Evolutionary conservation across 2,329 filamentous ascomycete genomes (phyloP).

Genomic region (Drechslera avenae): DNA sequence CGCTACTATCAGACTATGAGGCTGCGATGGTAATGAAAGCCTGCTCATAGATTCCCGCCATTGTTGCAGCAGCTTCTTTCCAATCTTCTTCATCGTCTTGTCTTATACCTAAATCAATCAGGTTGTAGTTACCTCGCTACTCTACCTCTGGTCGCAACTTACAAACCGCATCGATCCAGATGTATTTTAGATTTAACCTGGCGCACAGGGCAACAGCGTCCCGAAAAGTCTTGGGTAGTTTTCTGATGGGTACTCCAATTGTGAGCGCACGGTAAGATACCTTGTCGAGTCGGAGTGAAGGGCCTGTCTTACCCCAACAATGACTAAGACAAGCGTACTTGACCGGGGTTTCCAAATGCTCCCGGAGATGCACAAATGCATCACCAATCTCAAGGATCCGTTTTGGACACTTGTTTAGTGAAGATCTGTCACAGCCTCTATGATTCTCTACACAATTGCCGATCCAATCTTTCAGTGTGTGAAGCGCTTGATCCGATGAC

Average conservation of each 20-base stretch:
- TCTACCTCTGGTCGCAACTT: neutral
- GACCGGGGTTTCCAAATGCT: accelerated
- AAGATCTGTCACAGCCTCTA: accelerated
- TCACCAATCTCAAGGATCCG: neutral
- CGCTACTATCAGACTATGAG: neutral
- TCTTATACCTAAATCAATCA: neutral
- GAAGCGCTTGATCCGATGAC: neutral
- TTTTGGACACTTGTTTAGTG: neutral
- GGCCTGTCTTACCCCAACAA: neutral
- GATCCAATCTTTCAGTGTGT: neutral
- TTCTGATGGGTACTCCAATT: neutral
- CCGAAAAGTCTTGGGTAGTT: neutral
- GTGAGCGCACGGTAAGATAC: accelerated
- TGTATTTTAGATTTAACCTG: neutral
- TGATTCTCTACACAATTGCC: neutral
- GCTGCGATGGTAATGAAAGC: neutral
- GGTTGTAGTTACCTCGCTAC: neutral
- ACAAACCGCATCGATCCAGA: constrained; percentile 1
- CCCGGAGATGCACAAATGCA: neutral
- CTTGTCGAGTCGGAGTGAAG: neutral
- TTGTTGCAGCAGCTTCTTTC: neutral
- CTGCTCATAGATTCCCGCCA: neutral
- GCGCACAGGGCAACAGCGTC: accelerated
- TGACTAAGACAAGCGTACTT: constrained; percentile 3
- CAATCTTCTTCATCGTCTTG: neutral